These are phyloP conservation scores for Globisporangium alternatum DNA, from an alignment of 352 stramenopile species.

Conservation along the genomic window DNA sequence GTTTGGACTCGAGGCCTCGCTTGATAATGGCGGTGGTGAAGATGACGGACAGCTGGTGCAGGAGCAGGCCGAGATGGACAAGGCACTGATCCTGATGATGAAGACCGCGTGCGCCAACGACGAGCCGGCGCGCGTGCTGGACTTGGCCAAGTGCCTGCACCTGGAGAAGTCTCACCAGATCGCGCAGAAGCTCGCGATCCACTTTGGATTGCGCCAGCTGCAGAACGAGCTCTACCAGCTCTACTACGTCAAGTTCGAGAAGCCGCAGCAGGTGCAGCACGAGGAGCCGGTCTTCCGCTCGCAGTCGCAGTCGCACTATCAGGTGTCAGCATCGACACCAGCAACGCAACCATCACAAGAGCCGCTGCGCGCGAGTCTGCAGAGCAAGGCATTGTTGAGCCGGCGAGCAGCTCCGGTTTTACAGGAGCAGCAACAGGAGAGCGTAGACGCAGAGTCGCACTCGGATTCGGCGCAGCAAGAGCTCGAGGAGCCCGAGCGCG, in stretches of 20 bases:
- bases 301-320: constrained; percentile 2
- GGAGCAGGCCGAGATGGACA: constrained; percentile 81
- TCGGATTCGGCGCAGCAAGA: constrained; percentile 6
- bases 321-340: background rate
- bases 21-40: background rate
- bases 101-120: constrained; percentile 71
- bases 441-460: background rate
- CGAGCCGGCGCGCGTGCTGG: constrained; percentile 60
- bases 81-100: constrained; percentile 82
- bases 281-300: constrained; percentile 4
- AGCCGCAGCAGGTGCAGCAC: constrained; percentile 19
- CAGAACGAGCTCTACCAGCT: constrained; percentile 72
- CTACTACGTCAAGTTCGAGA: constrained; percentile 62
- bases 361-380: constrained; percentile 11
- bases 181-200: constrained; percentile 75
- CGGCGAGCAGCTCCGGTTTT: background rate
- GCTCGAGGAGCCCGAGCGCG: background rate
- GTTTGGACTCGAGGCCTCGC: constrained; percentile 28
- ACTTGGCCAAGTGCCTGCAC: constrained; percentile 79
- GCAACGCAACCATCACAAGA: background rate
- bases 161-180: constrained; percentile 84
- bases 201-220: constrained; percentile 74
- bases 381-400: constrained; percentile 20
- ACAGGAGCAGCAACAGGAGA: background rate
- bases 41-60: constrained; percentile 34